Evolutionary conservation across 768 basidiomycete genomes (phyloP).

Genomic region (Lactarius trivialis): DNA sequence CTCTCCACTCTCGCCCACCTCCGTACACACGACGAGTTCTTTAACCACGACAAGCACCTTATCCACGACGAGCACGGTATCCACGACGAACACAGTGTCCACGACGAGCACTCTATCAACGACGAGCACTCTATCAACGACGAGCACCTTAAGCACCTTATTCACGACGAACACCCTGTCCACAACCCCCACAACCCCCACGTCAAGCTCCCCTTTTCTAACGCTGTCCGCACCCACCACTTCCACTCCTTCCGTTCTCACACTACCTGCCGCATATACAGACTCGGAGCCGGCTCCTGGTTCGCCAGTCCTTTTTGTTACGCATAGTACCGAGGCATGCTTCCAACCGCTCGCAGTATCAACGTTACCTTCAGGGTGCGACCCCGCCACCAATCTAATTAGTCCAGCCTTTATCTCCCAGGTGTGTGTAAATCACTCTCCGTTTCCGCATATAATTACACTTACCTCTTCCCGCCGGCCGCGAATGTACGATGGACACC

Average conservation of each 20-base stretch:
- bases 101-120: too few relatives aligned
- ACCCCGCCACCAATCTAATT: not conserved
- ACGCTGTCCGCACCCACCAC: not conserved
- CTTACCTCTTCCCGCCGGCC: not conserved
- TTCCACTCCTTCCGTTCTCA: not conserved
- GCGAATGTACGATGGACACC: not conserved
- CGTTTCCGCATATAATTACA: not conserved
- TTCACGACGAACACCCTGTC: not conserved
- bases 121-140: too few relatives aligned
- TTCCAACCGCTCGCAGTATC: not conserved
- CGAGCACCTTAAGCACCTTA: not conserved
- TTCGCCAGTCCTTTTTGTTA: not conserved
- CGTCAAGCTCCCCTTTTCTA: not conserved
- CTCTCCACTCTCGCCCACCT: too few relatives aligned
- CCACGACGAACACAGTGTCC: too few relatives aligned
- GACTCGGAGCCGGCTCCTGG: not conserved
- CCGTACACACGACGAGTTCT: too few relatives aligned
- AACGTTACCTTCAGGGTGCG: not conserved
- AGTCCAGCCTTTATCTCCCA: conserved; percentile 6
- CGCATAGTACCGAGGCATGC: not conserved
- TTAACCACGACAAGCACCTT: not conserved
- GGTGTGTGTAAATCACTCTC: conserved; percentile 4
- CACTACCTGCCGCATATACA: not conserved
- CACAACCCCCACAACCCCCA: not conserved
- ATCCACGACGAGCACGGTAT: too few relatives aligned